Evolutionary conservation across 1,139 yeast species (phyloP), one percentile per base, ranked within the genome.

Genomic region (Candida sojae): DNA sequence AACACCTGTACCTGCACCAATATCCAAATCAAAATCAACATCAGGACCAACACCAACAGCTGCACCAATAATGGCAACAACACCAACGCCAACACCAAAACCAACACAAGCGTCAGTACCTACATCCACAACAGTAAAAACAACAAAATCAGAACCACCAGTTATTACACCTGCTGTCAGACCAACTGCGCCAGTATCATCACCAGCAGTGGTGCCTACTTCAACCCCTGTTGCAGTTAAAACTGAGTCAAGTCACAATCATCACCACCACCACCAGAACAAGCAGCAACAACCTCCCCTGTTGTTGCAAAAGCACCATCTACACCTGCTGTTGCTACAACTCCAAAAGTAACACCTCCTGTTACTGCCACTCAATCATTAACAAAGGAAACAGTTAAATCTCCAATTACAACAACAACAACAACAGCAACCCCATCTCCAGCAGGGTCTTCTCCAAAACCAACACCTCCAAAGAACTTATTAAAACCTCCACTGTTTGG

Each of bases 251-350:
- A 33, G 1, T 3, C 29, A n/a, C 30, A 35, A 35, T 21, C 28
- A 8, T 5, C 29, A 11, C 10, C 29, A 25, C 2, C 17, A 32
- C 13, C 6, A 32, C 21, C 35, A 4, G 53, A 67, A 32, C 35
- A n/a, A 6, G 53, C 67, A 48, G 58, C 63, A 34, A 52, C 63
- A 5, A 68, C 72, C 1, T 71, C 73, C 2, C 62, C 55, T 12
- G 21, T 17, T 17, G 21, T 17, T 17, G 39, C 30, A 12, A 48
- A 36, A 36, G 10, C 30, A 3, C 7, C 29, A 23, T 8, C 29
- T 23, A n/a, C 40, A n/a, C 5, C 28, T 5, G 13, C 34, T 5
- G 17, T 13, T 11, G 17, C 9, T 11, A 9, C 23, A 5, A 5
- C 35, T 12, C 17, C 35, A 33, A n/a, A n/a, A 13, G 35, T 6